Percentiles rank a stretch among this genome's conserved stretches.
phyloP scores from a whole-genome alignment of 768 basidiomycete genomes.

The Ramaria sp. region DNA sequence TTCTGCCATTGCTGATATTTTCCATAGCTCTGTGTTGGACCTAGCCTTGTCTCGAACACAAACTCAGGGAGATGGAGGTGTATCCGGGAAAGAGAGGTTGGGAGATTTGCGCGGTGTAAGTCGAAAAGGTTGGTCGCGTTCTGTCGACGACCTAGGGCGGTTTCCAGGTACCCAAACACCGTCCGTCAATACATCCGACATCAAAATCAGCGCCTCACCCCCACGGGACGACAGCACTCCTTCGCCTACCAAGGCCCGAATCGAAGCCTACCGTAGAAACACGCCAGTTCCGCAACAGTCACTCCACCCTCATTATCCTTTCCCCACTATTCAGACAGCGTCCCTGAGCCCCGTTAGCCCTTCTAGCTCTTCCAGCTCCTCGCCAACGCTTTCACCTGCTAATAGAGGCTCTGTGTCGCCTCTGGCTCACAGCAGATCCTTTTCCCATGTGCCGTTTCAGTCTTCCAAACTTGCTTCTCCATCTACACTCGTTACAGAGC shows the following conservation, averaged over 20 bases:
- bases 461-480: slow-evolving; percentile 18
- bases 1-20: background rate
- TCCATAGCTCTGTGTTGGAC: slow-evolving; percentile 53
- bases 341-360: slow-evolving; percentile 20
- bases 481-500: slow-evolving; percentile 4
- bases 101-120: slow-evolving; percentile 66
- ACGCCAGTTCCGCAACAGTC: slow-evolving; percentile 30
- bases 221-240: background rate
- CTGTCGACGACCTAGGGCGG: slow-evolving; percentile 58
- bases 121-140: slow-evolving; percentile 67
- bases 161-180: background rate
- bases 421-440: slow-evolving; percentile 34
- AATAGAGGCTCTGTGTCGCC: slow-evolving; percentile 15
- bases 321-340: slow-evolving; percentile 24
- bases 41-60: slow-evolving; percentile 36
- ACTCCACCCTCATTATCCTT: slow-evolving; percentile 25
- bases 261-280: slow-evolving; percentile 56
- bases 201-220: background rate
- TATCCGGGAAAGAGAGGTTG: slow-evolving; percentile 26
- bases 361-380: slow-evolving; percentile 19
- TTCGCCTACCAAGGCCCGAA: slow-evolving; percentile 21
- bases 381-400: slow-evolving; percentile 15
- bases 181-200: background rate
- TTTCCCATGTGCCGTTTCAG: slow-evolving; percentile 34
- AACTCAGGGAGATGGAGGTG: slow-evolving; percentile 24